Evolutionary conservation across 2,329 filamentous ascomycete genomes (phyloP).

Genomic region (Xylaria sp.): DNA sequence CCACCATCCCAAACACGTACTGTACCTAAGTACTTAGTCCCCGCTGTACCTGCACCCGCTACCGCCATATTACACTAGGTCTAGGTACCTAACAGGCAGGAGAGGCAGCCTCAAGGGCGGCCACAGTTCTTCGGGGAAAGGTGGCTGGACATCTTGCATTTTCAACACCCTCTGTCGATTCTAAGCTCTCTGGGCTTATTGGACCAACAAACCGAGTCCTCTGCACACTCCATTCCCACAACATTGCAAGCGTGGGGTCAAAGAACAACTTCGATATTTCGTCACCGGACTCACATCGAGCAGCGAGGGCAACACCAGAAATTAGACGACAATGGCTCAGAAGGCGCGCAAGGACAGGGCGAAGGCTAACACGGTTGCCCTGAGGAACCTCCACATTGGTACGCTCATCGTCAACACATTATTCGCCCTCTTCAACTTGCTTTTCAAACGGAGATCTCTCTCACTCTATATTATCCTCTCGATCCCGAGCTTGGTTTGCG

Average conservation of each 20-base stretch:
- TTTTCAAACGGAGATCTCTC: conserved; percentile 68
- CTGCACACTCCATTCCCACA: neutral
- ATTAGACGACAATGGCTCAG: conserved; percentile 56
- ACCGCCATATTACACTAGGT: neutral
- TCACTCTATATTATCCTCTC: conserved; percentile 75
- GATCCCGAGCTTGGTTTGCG: conserved; percentile 75
- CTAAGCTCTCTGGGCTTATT: too few species aligned
- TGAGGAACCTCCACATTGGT: conserved; percentile 82
- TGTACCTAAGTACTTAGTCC: too few species aligned
- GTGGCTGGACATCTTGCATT: neutral
- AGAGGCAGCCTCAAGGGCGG: too few species aligned
- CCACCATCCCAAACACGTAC: too few species aligned
- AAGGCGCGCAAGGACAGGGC: conserved; percentile 71
- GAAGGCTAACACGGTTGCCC: conserved; percentile 75
- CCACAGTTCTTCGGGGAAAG: neutral
- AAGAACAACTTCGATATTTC: neutral
- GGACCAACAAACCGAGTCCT: neutral
- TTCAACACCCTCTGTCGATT: neutral
- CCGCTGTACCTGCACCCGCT: neutral
- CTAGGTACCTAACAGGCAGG: too few species aligned
- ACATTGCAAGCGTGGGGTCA: neutral
- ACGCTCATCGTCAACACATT: conserved; percentile 72
- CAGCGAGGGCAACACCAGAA: neutral
- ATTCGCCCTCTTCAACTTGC: conserved; percentile 75
- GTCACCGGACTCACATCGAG: neutral